Conservation (phyloP, 495 filamentous ascomycete species). For the Penicillium chermesinum region DNA sequence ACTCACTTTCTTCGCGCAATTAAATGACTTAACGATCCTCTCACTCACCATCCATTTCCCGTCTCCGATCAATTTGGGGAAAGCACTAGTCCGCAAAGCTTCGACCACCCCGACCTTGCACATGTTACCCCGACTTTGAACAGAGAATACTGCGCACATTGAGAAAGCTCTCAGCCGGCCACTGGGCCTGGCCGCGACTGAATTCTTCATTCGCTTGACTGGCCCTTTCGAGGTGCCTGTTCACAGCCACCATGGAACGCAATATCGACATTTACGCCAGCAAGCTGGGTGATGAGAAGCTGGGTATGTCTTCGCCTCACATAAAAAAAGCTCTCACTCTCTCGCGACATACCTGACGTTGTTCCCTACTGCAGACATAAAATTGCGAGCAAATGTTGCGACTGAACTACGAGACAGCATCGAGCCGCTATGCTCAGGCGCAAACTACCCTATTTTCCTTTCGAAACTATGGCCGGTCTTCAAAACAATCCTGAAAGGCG, state of each 20-base stretch:
- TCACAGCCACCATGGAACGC: slow-evolving; percentile 40
- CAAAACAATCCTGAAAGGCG: slow-evolving; percentile 74
- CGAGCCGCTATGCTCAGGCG: slow-evolving; percentile 62
- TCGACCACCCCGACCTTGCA: slow-evolving; percentile 50
- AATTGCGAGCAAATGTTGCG: slow-evolving; percentile 69
- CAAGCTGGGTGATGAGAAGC: slow-evolving; percentile 54
- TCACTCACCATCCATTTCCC: slow-evolving; percentile 10
- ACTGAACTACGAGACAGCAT: slow-evolving; percentile 79
- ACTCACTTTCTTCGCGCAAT: slow-evolving; percentile 60
- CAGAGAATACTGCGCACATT: slow-evolving; percentile 28
- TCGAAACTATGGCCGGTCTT: slow-evolving; percentile 87
- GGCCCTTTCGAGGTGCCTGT: slow-evolving; percentile 22
- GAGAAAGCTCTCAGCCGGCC: slow-evolving; percentile 34
- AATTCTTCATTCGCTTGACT: slow-evolving; percentile 15
- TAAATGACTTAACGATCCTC: slow-evolving; percentile 37
- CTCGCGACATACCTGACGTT: slow-evolving; percentile 3
- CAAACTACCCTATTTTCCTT: slow-evolving; percentile 70
- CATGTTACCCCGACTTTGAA: slow-evolving; percentile 26
- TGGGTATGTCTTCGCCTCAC: slow-evolving; percentile 40
- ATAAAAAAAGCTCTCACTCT: too few relatives aligned
- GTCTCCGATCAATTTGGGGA: slow-evolving; percentile 29
- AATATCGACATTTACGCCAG: slow-evolving; percentile 56
- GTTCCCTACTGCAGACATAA: slow-evolving; percentile 54
- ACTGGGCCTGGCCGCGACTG: slow-evolving; percentile 37
- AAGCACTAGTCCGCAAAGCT: slow-evolving; percentile 50